Evolutionary conservation across 164 flowering plant species (phyloP).

Genomic region (Nymphaea thermarum): DNA sequence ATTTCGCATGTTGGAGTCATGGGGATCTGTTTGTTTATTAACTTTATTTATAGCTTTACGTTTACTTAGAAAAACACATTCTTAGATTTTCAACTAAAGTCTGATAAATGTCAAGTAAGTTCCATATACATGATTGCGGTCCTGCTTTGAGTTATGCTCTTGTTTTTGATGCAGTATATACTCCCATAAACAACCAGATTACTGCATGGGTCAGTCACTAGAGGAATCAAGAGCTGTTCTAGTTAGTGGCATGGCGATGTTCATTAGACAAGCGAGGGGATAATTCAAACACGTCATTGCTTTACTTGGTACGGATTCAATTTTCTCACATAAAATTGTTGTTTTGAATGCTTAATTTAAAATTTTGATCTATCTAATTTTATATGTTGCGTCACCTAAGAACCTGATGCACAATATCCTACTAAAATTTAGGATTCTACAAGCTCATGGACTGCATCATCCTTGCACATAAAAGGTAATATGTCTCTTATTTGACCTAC

Average conservation of each 20-base stretch:
- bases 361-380: neutral
- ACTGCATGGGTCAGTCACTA: conserved; percentile 45
- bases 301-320: conserved; percentile 53
- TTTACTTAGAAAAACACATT: too few species aligned
- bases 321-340: neutral
- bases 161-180: conserved; percentile 92
- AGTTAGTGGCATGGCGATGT: conserved; percentile 83
- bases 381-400: conserved; percentile 8
- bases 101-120: too few species aligned
- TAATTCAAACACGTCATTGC: conserved; percentile 86
- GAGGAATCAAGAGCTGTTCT: conserved; percentile 54
- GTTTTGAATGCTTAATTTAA: neutral
- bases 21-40: too few species aligned
- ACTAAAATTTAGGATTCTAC: neutral
- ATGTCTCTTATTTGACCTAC: too few species aligned
- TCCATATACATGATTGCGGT: conserved; percentile 21
- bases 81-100: too few species aligned
- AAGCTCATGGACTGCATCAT: too few species aligned
- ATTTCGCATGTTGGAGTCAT: too few species aligned
- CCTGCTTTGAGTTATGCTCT: conserved; percentile 56
- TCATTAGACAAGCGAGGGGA: conserved; percentile 77
- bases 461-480: too few species aligned
- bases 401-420: conserved; percentile 7
- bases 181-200: conserved; percentile 89
- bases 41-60: too few species aligned